A percentile compares a stretch with the other conserved stretches of the same genome.
phyloP scores from a whole-genome alignment of 305 asterid genomes.

The Fraxinus latifolia region DNA sequence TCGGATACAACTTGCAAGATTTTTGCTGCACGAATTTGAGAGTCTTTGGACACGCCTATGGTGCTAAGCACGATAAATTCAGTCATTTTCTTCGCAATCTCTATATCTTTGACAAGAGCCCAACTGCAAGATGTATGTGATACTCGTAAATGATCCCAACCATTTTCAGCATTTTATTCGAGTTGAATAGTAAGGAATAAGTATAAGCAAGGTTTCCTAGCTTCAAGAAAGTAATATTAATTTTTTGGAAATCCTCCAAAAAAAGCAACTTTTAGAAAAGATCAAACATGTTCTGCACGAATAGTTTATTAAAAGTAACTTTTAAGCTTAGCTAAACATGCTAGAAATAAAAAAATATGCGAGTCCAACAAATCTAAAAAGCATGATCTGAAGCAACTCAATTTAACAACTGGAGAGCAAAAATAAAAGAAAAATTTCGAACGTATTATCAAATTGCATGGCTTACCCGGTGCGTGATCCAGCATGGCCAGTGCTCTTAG shows the following conservation, averaged over 20 bases:
- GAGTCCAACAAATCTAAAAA: not conserved
- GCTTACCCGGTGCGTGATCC: slow-evolving; percentile 81
- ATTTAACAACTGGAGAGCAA: not conserved
- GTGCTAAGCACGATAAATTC: slow-evolving; percentile 67
- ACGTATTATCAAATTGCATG: not conserved
- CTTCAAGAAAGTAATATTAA: not conserved
- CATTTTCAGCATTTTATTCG: not conserved
- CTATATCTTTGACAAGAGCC: slow-evolving; percentile 79
- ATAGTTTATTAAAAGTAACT: not conserved
- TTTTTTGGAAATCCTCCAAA: not conserved
- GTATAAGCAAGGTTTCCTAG: not conserved
- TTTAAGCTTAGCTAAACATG: not conserved
- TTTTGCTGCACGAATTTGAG: slow-evolving; percentile 83
- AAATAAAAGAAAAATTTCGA: too few species aligned
- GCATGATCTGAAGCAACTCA: not conserved
- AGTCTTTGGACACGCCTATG: slow-evolving; percentile 88
- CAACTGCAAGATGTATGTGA: slow-evolving; percentile 42
- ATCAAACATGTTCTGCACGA: not conserved
- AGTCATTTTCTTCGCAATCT: slow-evolving; percentile 71
- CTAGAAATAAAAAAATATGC: not conserved
- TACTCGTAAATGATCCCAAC: not conserved
- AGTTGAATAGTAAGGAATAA: not conserved
- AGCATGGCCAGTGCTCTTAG: slow-evolving; percentile 94
- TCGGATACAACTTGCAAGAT: slow-evolving; percentile 57
- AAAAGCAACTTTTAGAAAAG: not conserved